A percentile compares a stretch with the other conserved stretches of the same genome.
Conservation (phyloP, 2,329 filamentous ascomycete genomes). For the Beauveria sp. region DNA sequence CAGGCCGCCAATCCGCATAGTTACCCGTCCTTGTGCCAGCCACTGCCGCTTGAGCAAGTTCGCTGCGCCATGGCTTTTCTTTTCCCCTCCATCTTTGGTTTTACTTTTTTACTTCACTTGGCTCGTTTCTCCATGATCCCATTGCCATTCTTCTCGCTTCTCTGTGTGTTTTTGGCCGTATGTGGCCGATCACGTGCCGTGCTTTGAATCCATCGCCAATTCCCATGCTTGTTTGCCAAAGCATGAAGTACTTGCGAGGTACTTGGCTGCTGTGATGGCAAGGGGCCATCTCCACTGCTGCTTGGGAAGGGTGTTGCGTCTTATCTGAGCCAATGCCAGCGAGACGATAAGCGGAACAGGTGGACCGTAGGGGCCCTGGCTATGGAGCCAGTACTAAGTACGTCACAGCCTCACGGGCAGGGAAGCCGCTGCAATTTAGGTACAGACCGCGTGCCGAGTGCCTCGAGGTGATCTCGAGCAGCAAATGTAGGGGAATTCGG, state of each 20-base stretch:
- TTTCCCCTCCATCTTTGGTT: neutral
- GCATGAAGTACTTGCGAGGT: neutral
- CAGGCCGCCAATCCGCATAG: neutral
- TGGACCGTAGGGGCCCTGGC: neutral
- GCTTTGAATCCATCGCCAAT: neutral
- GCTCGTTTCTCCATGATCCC: neutral
- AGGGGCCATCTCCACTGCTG: neutral
- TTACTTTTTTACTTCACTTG: neutral
- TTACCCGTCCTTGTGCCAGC: neutral
- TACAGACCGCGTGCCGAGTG: neutral
- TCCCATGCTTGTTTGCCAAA: neutral
- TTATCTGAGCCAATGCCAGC: conserved; percentile 1
- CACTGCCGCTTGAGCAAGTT: neutral
- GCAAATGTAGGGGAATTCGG: too few relatives aligned
- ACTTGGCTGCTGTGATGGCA: neutral
- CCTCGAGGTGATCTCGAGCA: neutral
- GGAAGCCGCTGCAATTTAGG: neutral
- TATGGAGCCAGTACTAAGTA: neutral
- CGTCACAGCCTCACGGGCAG: neutral
- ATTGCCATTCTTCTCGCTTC: neutral
- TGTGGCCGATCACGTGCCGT: neutral
- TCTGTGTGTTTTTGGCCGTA: neutral
- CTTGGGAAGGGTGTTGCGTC: neutral
- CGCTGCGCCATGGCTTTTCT: neutral
- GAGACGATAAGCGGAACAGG: neutral